These are phyloP conservation scores for Leersia perrieri DNA, from an alignment of 176 grass and related monocot species.

Conservation along the genomic window DNA sequence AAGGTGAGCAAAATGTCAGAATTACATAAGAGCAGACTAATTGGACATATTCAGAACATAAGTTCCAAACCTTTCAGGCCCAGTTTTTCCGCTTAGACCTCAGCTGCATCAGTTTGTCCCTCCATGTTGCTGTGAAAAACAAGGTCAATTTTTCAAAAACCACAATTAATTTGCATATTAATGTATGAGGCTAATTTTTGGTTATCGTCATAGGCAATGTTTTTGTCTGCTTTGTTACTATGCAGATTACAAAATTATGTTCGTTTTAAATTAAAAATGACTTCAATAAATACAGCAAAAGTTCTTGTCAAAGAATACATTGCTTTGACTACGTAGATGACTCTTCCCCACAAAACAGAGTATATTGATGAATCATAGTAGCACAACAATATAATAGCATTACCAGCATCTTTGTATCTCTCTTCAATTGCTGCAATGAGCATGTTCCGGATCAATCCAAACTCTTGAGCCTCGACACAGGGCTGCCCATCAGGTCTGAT, in stretches of 20 bases:
- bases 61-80: constrained; percentile 45
- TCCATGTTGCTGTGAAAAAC: constrained; percentile 65
- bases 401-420: constrained; percentile 93
- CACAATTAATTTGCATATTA: background rate
- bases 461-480: constrained; percentile 70
- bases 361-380: background rate
- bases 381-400: background rate
- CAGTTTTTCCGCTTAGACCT: constrained; percentile 83
- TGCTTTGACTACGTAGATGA: background rate
- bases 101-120: constrained; percentile 62
- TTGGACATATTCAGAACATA: background rate
- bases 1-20: background rate
- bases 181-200: background rate
- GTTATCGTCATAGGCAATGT: background rate
- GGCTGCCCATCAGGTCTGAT: constrained; percentile 79
- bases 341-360: background rate
- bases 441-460: constrained; percentile 78
- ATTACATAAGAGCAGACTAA: background rate
- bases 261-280: background rate
- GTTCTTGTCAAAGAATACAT: background rate
- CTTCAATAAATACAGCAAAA: background rate
- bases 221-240: background rate
- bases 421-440: constrained; percentile 75
- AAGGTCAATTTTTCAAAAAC: background rate
- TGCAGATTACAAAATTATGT: background rate